These are phyloP conservation scores for Ogataea nonfermentans DNA, from an alignment of 805 yeast genomes.

Conservation along the genomic window DNA sequence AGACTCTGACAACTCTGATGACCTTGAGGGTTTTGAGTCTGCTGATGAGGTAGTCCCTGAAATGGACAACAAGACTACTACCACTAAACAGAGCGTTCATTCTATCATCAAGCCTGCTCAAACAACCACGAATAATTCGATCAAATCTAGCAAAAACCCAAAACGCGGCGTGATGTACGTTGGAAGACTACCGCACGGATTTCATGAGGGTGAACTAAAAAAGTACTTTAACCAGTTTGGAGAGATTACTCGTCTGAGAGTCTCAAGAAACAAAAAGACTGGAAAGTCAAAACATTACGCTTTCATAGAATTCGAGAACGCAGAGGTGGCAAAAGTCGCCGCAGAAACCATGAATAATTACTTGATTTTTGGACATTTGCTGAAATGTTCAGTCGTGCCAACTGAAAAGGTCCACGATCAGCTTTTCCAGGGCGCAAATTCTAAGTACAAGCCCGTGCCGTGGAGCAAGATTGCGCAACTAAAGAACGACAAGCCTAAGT, in stretches of 20 bases:
- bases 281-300: conserved; percentile 93
- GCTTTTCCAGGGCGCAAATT: conserved; percentile 57
- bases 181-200: conserved; percentile 91
- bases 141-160: conserved; percentile 16
- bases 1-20: conserved; percentile 15
- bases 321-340: conserved; percentile 81
- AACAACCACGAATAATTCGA: conserved; percentile 2
- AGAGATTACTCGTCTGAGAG: conserved; percentile 67
- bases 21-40: conserved; percentile 21
- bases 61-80: conserved; percentile 5
- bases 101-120: conserved; percentile 25
- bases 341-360: conserved; percentile 96
- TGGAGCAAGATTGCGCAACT: conserved; percentile 53
- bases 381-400: conserved; percentile 59
- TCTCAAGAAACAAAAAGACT: conserved; percentile 85
- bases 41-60: conserved; percentile 8
- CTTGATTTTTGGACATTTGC: conserved; percentile 79
- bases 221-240: conserved; percentile 92
- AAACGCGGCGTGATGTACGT: conserved; percentile 75
- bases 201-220: conserved; percentile 76
- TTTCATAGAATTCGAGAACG: conserved; percentile 74
- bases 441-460: conserved; percentile 56
- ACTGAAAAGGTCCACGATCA: conserved; percentile 54
- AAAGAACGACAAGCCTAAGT: conserved; percentile 56
- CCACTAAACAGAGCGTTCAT: conserved; percentile 22